Evolutionary conservation across 768 basidiomycete genomes (phyloP).

Genomic region (Russula vinacea): DNA sequence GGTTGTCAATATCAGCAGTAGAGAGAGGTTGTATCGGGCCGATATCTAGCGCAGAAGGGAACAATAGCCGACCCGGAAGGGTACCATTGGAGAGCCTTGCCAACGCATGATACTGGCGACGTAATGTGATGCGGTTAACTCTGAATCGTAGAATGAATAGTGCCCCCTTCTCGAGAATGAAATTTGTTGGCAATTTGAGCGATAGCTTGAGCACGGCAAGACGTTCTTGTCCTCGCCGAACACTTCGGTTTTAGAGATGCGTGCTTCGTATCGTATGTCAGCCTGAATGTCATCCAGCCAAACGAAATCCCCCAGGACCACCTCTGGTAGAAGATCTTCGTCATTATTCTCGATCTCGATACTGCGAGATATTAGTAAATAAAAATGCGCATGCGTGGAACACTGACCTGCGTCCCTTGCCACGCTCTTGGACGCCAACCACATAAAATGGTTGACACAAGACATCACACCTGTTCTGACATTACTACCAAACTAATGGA

Average conservation of each 20-base stretch:
- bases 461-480: slow-evolving; percentile 33
- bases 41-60: slow-evolving; percentile 43
- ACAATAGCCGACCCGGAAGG: slow-evolving; percentile 47
- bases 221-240: not conserved
- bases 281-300: slow-evolving; percentile 22
- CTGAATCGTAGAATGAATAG: slow-evolving; percentile 51
- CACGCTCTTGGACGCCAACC: not conserved
- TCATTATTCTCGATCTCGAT: slow-evolving; percentile 15
- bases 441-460: slow-evolving; percentile 2
- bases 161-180: slow-evolving; percentile 40
- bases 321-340: slow-evolving; percentile 21
- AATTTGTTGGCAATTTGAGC: slow-evolving; percentile 46
- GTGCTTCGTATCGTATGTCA: slow-evolving; percentile 21
- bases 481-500: slow-evolving; percentile 31
- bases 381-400: not conserved
- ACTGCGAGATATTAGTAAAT: not conserved
- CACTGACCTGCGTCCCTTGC: slow-evolving; percentile 1
- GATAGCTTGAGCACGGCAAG: slow-evolving; percentile 45
- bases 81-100: slow-evolving; percentile 38
- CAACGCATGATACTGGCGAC: slow-evolving; percentile 59
- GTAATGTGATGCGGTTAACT: slow-evolving; percentile 53
- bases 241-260: not conserved
- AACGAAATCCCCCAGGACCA: slow-evolving; percentile 14
- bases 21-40: slow-evolving; percentile 23
- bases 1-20: slow-evolving; percentile 7